Evolutionary conservation across 305 asterid species (phyloP).

Genomic region (Fraxinus baroniana): DNA sequence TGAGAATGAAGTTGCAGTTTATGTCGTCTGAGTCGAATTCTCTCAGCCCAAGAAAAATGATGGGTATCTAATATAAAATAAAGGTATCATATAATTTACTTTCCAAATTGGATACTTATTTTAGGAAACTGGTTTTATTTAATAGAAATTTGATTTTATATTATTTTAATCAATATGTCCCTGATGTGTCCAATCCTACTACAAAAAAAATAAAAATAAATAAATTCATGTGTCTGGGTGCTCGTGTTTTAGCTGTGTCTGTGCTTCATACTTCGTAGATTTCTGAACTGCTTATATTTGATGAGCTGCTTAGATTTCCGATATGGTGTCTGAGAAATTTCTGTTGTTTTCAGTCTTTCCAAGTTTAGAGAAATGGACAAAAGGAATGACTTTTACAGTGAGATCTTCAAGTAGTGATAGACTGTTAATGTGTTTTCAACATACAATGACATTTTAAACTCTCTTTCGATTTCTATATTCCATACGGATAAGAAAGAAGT

Average conservation of each 20-base stretch:
- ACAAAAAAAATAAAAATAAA: not conserved
- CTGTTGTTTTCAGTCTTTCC: not conserved
- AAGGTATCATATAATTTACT: not conserved
- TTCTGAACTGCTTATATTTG: not conserved
- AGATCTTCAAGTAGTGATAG: not conserved
- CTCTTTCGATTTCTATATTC: not conserved
- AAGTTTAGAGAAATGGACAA: not conserved
- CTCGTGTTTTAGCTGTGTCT: not conserved
- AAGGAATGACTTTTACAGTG: not conserved
- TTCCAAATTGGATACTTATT: no score
- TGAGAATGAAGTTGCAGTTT: not conserved
- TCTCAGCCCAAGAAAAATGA: not conserved
- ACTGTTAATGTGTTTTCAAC: not conserved
- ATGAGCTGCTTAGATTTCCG: not conserved
- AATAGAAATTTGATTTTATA: not conserved
- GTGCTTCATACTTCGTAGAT: not conserved
- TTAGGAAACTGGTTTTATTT: not conserved
- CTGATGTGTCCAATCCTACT: not conserved
- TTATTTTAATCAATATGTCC: not conserved
- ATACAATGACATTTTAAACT: not conserved
- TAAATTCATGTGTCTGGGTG: not conserved
- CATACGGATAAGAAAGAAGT: not conserved
- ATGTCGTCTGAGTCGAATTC: not conserved
- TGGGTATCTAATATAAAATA: not conserved
- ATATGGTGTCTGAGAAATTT: not conserved